Base-by-base conservation (phyloP, 2,329 filamentous ascomycete genomes). In the Dactylellina parvicollis region DNA sequence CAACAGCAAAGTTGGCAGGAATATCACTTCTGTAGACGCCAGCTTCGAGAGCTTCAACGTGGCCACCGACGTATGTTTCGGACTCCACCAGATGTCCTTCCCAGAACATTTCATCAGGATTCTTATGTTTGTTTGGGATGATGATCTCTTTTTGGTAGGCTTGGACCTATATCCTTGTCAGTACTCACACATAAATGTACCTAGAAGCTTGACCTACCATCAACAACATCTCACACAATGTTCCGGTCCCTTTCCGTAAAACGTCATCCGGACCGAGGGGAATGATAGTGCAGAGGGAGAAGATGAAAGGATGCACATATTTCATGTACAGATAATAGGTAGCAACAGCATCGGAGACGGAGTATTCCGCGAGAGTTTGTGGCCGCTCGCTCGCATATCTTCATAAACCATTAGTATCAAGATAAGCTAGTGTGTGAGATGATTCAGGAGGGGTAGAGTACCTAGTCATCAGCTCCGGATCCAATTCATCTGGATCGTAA, bases 251-350 rank as follows among this genome's bases (percentile, higher is more conserved):
- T 81, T 99, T 99, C 76, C 95, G 88, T 77, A 98, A 81, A 1
- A 93, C 92, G 79, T 98, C 95, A 78, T 99, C 94, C 32, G 93
- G 92, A 46, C 92, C 92, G 0, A 99, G 85, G 0, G 95, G 95
- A 80, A 99, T 85, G 82, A 99, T 97, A 0, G 93, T 99, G 82
- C 95, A 99, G 0, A 99, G 84, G 0, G 96, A 98, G 85, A 99
- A 99, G 80, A 99, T 95, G 83, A 99, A 99, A 2, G 95, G 95
- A 80, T 99, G 95, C n/a, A 99, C 92, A 81, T 99, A 99, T 89
- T 99, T 99, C 96, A 99, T 99, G 85, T 99, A 99, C 75, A 99
- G 84, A 79, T 99, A 99, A 80, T 99, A 99, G 0, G 95, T 99
- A 20, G 95, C 95, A 55, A 99, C 95, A 8, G 96, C 96, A 85